Conservation (phyloP, 345 rosid genomes). For the Moricandia arvensis region DNA sequence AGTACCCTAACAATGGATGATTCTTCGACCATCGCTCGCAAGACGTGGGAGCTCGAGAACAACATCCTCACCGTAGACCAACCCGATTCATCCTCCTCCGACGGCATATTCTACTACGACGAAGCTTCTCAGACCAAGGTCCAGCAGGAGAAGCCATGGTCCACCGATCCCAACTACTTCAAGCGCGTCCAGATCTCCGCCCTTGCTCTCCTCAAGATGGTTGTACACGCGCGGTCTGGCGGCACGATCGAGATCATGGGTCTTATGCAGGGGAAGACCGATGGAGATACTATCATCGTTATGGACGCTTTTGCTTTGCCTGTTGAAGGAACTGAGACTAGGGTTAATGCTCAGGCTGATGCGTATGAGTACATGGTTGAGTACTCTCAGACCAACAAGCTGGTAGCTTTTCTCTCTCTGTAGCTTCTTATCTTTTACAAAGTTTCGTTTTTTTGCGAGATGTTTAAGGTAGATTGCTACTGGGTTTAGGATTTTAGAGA, state of each 20-base stretch:
- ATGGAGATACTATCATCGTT: constrained; percentile 91
- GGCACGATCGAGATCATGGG: constrained; percentile 99
- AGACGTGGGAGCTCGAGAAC: constrained; percentile 99
- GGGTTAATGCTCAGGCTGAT: constrained; percentile 99
- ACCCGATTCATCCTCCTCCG: constrained; percentile 49
- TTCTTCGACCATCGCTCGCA: constrained; percentile 72
- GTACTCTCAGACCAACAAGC: constrained; percentile 93
- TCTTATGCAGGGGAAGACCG: constrained; percentile 97
- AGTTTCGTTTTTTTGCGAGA: neutral
- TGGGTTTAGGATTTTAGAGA: constrained; percentile 21
- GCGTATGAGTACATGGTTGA: constrained; percentile 99
- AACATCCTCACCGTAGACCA: constrained; percentile 62
- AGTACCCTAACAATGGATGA: constrained; percentile 25
- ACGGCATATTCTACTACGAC: constrained; percentile 75
- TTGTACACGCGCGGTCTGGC: constrained; percentile 99
- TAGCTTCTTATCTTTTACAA: neutral
- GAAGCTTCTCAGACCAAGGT: constrained; percentile 21
- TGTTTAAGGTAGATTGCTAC: neutral
- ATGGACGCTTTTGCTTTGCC: constrained; percentile 99
- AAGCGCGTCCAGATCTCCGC: constrained; percentile 97
- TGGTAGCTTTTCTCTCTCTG: constrained; percentile 43
- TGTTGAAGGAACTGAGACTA: constrained; percentile 96
- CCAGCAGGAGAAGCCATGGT: constrained; percentile 92
- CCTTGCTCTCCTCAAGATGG: constrained; percentile 98
- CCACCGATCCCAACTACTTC: constrained; percentile 90